phyloP scores from a whole-genome alignment of 2,329 filamentous ascomycete species.

The Arthrinium puccinioides region DNA sequence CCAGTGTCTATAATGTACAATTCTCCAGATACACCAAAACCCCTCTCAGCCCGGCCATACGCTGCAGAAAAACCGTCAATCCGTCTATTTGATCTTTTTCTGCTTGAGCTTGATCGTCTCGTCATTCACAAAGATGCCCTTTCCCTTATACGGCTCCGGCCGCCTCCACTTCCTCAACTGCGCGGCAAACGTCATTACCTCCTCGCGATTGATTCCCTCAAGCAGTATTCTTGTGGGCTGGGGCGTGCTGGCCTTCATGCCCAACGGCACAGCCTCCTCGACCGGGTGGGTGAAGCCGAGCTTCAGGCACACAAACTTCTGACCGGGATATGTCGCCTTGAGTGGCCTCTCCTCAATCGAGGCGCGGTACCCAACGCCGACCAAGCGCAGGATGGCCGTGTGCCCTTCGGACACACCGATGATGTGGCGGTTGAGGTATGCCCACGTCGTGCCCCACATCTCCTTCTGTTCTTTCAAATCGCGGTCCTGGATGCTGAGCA shows the following conservation, averaged over 20 bases:
- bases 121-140: conserved; percentile 96
- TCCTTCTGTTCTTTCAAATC: conserved; percentile 69
- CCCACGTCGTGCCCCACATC: conserved; percentile 93
- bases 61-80: too few relatives aligned
- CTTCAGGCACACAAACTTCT: conserved; percentile 88
- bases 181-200: conserved; percentile 86
- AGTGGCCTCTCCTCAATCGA: conserved; percentile 70
- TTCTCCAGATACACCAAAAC: background rate
- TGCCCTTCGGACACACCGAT: conserved; percentile 95
- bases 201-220: conserved; percentile 79
- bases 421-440: conserved; percentile 85
- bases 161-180: conserved; percentile 80
- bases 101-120: conserved; percentile 98
- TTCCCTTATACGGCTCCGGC: conserved; percentile 98
- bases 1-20: conserved; percentile 2
- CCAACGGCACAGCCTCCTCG: conserved; percentile 75
- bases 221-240: conserved; percentile 87
- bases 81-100: conserved; percentile 82
- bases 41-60: background rate
- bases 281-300: conserved; percentile 95
- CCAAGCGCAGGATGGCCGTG: conserved; percentile 82
- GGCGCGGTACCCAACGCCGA: conserved; percentile 93
- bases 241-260: conserved; percentile 79
- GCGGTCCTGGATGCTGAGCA: conserved; percentile 62
- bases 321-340: conserved; percentile 69